These are phyloP conservation scores for Blepharisma japonicum DNA, from an alignment of 73 alveolate genomes.

Conservation along the genomic window DNA sequence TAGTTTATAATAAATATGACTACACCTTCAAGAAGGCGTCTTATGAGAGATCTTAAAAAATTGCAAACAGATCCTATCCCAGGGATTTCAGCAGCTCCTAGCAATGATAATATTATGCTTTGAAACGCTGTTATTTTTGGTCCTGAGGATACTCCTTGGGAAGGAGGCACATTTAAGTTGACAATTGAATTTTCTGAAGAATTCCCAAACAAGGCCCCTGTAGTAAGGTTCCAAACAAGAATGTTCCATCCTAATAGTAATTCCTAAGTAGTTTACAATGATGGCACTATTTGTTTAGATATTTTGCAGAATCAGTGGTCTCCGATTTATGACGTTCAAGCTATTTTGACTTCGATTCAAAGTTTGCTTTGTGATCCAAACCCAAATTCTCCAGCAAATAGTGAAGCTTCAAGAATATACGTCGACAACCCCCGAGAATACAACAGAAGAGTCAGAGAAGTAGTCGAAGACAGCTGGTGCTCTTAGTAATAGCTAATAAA, in stretches of 20 bases:
- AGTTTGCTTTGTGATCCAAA: constrained; percentile 90
- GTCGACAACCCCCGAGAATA: constrained; percentile 89
- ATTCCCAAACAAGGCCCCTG: constrained; percentile 97
- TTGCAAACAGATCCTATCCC: constrained; percentile 63
- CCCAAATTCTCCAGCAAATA: constrained; percentile 93
- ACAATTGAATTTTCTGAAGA: constrained; percentile 90
- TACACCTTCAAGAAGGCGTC: constrained; percentile 84
- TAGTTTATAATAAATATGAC: constrained; percentile 65
- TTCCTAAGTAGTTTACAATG: constrained; percentile 55
- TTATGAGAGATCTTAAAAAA: constrained; percentile 87
- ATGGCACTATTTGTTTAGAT: constrained; percentile 90
- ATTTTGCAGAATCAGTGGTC: constrained; percentile 94
- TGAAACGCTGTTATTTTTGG: constrained; percentile 98
- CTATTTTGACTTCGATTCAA: constrained; percentile 88
- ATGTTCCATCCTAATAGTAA: constrained; percentile 96
- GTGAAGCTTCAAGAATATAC: constrained; percentile 91
- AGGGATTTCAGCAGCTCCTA: constrained; percentile 91
- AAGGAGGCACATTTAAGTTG: constrained; percentile 94
- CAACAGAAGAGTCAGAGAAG: constrained; percentile 90
- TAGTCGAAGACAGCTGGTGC: constrained; percentile 89
- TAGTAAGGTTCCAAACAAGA: constrained; percentile 81
- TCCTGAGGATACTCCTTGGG: constrained; percentile 97
- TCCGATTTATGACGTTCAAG: constrained; percentile 94
- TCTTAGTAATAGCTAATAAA: constrained; percentile 17
- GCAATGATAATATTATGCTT: constrained; percentile 74